Evolutionary conservation across 768 basidiomycete species (phyloP).

Genomic region (Collybia nuda): DNA sequence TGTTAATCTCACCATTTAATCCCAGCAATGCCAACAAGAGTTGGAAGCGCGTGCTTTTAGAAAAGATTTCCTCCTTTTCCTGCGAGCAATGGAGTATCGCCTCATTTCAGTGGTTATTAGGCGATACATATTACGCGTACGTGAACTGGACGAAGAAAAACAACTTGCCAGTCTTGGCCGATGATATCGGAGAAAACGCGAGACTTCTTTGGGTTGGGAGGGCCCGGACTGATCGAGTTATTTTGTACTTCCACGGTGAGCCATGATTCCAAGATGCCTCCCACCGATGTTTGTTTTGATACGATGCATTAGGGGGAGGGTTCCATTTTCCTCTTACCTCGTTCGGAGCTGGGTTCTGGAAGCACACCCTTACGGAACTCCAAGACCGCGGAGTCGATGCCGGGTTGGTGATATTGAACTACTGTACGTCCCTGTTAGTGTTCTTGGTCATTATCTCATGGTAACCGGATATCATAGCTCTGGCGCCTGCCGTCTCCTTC

Average conservation of each 20-base stretch:
- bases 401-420: conserved; percentile 22
- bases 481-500: conserved; percentile 24
- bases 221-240: conserved; percentile 27
- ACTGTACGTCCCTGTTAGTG: conserved; percentile 12
- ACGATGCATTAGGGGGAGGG: conserved; percentile 20
- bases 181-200: conserved; percentile 25
- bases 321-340: conserved; percentile 20
- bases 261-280: background rate
- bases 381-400: conserved; percentile 12
- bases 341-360: conserved; percentile 22
- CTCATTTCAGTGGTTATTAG: conserved; percentile 22
- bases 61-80: conserved; percentile 15
- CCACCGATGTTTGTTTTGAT: background rate
- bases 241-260: conserved; percentile 32
- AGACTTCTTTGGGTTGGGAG: conserved; percentile 32
- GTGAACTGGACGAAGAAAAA: conserved; percentile 20
- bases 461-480: conserved; percentile 11
- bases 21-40: conserved; percentile 21
- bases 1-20: conserved; percentile 19
- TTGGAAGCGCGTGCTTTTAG: conserved; percentile 17
- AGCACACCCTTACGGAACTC: conserved; percentile 15
- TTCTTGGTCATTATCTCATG: background rate
- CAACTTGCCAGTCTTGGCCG: conserved; percentile 18
- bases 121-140: conserved; percentile 20
- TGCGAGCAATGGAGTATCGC: conserved; percentile 9